Conservation (phyloP, 768 basidiomycete species). For the Leccinum sublutescens region DNA sequence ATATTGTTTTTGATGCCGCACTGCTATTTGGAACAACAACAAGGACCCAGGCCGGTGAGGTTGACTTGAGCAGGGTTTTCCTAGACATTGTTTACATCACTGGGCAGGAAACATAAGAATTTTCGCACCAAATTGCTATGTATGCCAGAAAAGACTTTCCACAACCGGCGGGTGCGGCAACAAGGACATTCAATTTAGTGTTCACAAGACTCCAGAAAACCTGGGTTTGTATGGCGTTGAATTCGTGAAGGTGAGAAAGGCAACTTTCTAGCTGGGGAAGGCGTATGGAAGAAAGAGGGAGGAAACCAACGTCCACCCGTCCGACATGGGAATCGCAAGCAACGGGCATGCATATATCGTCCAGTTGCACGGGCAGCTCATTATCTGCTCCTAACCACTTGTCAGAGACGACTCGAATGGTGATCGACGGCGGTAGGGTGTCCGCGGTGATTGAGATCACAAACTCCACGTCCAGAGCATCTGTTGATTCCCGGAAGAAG, state of each 20-base stretch:
- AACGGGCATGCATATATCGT: slow-evolving; percentile 73
- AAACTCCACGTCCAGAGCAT: slow-evolving; percentile 66
- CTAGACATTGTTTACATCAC: slow-evolving; percentile 38
- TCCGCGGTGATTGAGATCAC: slow-evolving; percentile 69
- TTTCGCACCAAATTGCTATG: slow-evolving; percentile 66
- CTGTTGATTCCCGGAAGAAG: slow-evolving; percentile 65
- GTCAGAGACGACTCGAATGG: slow-evolving; percentile 81
- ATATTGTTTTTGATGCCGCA: slow-evolving; percentile 52
- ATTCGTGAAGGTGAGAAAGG: slow-evolving; percentile 44
- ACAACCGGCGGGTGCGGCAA: slow-evolving; percentile 76
- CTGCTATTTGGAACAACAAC: slow-evolving; percentile 61
- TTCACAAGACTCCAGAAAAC: slow-evolving; percentile 78
- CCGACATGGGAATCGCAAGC: slow-evolving; percentile 55
- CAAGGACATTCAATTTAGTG: slow-evolving; percentile 62
- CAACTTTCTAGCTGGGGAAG: slow-evolving; percentile 43
- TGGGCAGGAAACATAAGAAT: not conserved
- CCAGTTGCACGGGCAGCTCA: slow-evolving; percentile 60
- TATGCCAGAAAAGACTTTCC: slow-evolving; percentile 80
- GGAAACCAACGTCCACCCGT: slow-evolving; percentile 71
- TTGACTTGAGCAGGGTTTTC: slow-evolving; percentile 47
- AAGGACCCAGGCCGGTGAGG: slow-evolving; percentile 53
- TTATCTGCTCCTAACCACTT: slow-evolving; percentile 92
- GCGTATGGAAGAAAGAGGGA: slow-evolving; percentile 56
- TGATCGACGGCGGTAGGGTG: slow-evolving; percentile 60
- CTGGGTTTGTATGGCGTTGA: slow-evolving; percentile 91